phyloP scores from a whole-genome alignment of 306 rosid genomes.

The Prinsepia uniflora region DNA sequence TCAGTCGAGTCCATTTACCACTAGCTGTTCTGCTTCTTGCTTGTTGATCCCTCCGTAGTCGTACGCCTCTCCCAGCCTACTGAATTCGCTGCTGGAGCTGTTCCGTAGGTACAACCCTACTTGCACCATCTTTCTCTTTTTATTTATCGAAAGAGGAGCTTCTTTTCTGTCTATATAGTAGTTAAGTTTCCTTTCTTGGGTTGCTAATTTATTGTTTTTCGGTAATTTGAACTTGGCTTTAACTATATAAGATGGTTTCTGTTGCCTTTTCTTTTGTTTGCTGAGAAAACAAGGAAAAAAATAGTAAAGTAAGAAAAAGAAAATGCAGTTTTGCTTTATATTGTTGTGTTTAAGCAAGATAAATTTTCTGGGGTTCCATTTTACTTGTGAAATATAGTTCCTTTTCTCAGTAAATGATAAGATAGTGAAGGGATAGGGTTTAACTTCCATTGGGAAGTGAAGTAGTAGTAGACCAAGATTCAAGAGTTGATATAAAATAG shows the following conservation, averaged over 20 bases:
- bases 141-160: background rate
- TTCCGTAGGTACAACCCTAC: slow-evolving; percentile 10
- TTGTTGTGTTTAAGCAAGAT: background rate
- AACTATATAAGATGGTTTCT: background rate
- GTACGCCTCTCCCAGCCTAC: slow-evolving; percentile 2
- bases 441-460: too few species aligned
- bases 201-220: background rate
- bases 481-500: background rate
- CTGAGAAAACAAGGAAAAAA: background rate
- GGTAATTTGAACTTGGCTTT: background rate
- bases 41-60: background rate
- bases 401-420: background rate
- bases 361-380: background rate
- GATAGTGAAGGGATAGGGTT: background rate
- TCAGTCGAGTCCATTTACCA: background rate
- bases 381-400: background rate
- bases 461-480: too few species aligned
- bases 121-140: background rate
- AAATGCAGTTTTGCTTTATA: background rate
- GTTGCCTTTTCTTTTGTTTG: slow-evolving; percentile 8
- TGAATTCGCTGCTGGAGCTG: slow-evolving; percentile 5
- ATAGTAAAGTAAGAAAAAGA: too few species aligned
- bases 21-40: background rate
- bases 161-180: background rate
- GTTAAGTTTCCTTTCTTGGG: background rate